phyloP scores from a whole-genome alignment of 1,284 basidiomycete species.

The Ceratorhiza oryzae-sativae region DNA sequence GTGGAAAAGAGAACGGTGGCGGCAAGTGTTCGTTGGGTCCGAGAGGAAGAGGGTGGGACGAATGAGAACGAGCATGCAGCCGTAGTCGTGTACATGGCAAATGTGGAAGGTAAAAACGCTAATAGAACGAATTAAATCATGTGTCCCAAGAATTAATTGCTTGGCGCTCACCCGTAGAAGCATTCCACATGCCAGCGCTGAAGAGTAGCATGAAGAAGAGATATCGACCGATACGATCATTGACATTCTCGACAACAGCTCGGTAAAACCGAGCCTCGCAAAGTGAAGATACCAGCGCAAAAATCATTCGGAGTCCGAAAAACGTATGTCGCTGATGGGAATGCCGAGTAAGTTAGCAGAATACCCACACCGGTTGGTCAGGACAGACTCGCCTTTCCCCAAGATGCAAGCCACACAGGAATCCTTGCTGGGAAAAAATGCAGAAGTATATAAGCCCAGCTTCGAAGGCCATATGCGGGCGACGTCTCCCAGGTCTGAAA shows the following conservation, averaged over 20 bases:
- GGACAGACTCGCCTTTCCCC: conserved; percentile 53
- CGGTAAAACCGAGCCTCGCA: conserved; percentile 89
- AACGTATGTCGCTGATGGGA: conserved; percentile 74
- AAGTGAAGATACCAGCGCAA: conserved; percentile 77
- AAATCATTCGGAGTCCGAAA: conserved; percentile 83
- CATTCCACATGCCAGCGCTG: conserved; percentile 94
- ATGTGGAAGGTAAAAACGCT: conserved; percentile 94
- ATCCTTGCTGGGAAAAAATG: conserved; percentile 56
- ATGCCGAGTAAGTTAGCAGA: conserved; percentile 48
- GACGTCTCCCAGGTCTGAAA: conserved; percentile 99
- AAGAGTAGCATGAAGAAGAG: conserved; percentile 84
- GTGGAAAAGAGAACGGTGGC: conserved; percentile 78
- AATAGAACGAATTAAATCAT: conserved; percentile 3
- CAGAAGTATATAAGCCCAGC: conserved; percentile 90
- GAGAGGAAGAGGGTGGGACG: conserved; percentile 66
- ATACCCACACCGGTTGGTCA: conserved; percentile 48
- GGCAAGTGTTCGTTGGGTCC: conserved; percentile 63
- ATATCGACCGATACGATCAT: conserved; percentile 90
- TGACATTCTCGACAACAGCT: conserved; percentile 80
- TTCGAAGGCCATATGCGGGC: conserved; percentile 87
- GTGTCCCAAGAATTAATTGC: conserved; percentile 26
- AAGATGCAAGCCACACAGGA: conserved; percentile 46
- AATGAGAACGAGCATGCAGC: conserved; percentile 82
- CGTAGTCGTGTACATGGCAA: conserved; percentile 90
- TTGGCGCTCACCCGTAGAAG: conserved; percentile 70